phyloP scores from a whole-genome alignment of 2,329 filamentous ascomycete species.

The Alternaria triticimaculans region DNA sequence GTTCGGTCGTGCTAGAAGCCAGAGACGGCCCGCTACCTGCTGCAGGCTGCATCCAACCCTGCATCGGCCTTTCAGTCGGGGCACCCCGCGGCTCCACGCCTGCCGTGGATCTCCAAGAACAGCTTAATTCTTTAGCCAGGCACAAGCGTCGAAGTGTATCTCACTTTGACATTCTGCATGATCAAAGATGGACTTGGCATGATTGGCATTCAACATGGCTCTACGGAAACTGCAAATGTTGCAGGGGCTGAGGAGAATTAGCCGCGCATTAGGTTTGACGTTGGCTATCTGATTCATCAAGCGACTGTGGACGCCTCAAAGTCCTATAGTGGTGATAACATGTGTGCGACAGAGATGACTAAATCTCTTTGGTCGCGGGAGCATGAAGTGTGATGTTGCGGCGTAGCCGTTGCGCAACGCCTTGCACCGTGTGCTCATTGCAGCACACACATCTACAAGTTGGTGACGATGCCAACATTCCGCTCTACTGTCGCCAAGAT shows the following conservation, averaged over 20 bases:
- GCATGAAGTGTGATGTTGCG: background rate
- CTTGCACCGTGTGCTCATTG: background rate
- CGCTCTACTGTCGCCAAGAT: background rate
- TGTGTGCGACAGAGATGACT: background rate
- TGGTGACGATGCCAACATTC: background rate
- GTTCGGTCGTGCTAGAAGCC: background rate
- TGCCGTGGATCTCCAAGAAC: conserved; percentile 7
- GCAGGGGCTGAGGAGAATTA: background rate
- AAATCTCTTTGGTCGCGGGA: background rate
- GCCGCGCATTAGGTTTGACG: background rate
- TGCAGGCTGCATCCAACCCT: conserved; percentile 1
- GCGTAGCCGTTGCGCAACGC: background rate
- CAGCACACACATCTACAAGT: background rate
- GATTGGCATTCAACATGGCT: background rate
- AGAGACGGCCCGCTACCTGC: conserved; percentile 5
- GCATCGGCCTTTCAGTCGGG: conserved; percentile 4
- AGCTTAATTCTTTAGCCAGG: conserved; percentile 4
- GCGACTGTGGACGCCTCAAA: background rate
- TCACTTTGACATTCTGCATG: background rate
- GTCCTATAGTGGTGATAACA: background rate
- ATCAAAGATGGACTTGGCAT: background rate
- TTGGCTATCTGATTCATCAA: background rate
- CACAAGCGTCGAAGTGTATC: conserved; percentile 4
- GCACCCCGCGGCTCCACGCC: background rate
- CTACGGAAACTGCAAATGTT: background rate